phyloP scores from a whole-genome alignment of 2,329 filamentous ascomycete species.

The Colletotrichum truncatum region DNA sequence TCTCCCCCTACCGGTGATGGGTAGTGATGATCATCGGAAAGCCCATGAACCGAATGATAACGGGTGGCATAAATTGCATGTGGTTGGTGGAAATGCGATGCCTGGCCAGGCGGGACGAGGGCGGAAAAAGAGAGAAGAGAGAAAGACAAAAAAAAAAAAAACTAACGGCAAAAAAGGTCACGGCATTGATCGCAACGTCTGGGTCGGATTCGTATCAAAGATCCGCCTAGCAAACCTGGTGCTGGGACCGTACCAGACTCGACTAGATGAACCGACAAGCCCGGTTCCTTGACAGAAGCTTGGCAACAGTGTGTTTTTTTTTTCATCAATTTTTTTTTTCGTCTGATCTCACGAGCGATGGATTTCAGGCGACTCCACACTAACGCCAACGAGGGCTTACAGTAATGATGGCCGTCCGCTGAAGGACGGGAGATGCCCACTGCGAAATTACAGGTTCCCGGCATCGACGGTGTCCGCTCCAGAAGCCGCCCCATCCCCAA shows the following conservation, averaged over 20 bases:
- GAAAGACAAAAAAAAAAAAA: too few relatives aligned
- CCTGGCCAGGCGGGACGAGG: too few relatives aligned
- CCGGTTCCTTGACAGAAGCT: constrained; percentile 19
- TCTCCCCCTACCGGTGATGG: constrained; percentile 3
- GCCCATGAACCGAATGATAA: constrained; percentile 14
- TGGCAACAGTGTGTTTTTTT: constrained; percentile 7
- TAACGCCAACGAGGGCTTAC: constrained; percentile 1
- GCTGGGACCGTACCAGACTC: constrained; percentile 5
- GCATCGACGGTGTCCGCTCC: constrained; percentile 13
- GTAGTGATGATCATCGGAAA: constrained; percentile 20
- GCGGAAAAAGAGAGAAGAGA: too few relatives aligned
- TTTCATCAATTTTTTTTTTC: too few relatives aligned
- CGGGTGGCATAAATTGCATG: neutral
- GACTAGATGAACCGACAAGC: constrained; percentile 13
- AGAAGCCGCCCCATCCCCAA: constrained; percentile 10
- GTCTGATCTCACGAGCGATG: constrained; percentile 21
- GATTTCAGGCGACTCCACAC: constrained; percentile 2
- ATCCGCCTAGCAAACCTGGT: neutral
- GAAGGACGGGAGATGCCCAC: neutral
- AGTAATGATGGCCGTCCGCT: neutral
- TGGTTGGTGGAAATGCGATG: constrained; percentile 17
- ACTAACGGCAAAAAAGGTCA: constrained; percentile 3
- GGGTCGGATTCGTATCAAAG: constrained; percentile 3
- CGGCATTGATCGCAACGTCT: constrained; percentile 8
- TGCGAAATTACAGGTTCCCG: constrained; percentile 19